Evolutionary conservation across 352 stramenopile species (phyloP), one percentile per base, ranked within the genome.

Genomic region (Phytophthora megakarya): DNA sequence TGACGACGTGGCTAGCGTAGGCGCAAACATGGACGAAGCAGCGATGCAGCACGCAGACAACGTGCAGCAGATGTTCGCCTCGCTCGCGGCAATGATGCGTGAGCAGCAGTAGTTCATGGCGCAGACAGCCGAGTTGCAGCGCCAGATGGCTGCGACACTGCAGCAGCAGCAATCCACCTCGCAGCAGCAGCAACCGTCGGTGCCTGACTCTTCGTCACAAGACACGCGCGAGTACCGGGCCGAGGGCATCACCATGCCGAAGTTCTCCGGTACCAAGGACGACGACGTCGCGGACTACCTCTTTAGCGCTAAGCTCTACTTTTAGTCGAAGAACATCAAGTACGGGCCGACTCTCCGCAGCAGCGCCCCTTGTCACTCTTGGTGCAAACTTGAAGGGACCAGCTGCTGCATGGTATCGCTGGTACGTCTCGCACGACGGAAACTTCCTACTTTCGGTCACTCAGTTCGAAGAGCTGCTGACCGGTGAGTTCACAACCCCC

Each of bases 51-150:
- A 32, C 26, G 26, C 26, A 9, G 26, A 32, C 9, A 32, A 9
- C 9, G 9, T 32, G 26, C 52, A 61, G 28, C 52, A 61, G 21
- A 25, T 46, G 12, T 52, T 61, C n/a, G n/a, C n/a, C n/a, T n/a
- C n/a, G n/a, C n/a, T n/a, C n/a, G n/a, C n/a, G n/a, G n/a, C n/a
- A n/a, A 61, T 61, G 40, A 61, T 61, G 53, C 26, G 23, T 5
- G 53, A 61, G 30, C 53, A 53, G 12, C 52, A 53, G 42, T 28
- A 53, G 30, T 61, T 61, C 19, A 61, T 61, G 42, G 42, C 53
- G 6, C 53, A 52, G 28, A 52, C 52, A 4, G 40, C 30, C n/a
- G 52, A 61, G 42, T 32, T 61, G 1, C 32, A 61, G 13, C 53
- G 53, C 3, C 42, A 61, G 21, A 61, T 61, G 53, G 32, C 53